A percentile compares a stretch with the other conserved stretches of the same genome.
Evolutionary conservation across 148 eudicot species (phyloP).

Genomic region (Chenopodium formosanum): DNA sequence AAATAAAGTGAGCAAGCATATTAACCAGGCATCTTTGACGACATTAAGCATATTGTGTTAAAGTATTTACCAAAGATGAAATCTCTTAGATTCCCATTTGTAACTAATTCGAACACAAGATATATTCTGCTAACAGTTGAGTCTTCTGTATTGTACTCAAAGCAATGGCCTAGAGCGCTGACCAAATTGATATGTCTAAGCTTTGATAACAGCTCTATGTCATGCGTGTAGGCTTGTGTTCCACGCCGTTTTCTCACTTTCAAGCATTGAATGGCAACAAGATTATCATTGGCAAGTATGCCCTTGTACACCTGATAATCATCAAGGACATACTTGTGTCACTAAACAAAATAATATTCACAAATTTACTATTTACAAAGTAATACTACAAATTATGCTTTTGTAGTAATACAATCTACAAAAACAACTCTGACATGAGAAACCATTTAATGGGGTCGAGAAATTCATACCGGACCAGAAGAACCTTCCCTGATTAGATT

Average conservation of each 20-base stretch:
- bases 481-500: constrained; percentile 60
- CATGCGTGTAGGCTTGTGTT: constrained; percentile 57
- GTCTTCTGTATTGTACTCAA: constrained; percentile 66
- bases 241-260: constrained; percentile 59
- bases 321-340: neutral
- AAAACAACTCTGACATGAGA: neutral
- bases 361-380: neutral
- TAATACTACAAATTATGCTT: neutral
- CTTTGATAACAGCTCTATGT: constrained; percentile 69
- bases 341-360: neutral
- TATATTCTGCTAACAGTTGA: constrained; percentile 48
- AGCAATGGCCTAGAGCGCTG: constrained; percentile 76
- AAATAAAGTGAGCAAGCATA: neutral
- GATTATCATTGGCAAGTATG: constrained; percentile 44
- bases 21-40: neutral
- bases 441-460: neutral
- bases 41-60: neutral
- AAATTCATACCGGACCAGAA: constrained; percentile 48
- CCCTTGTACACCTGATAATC: constrained; percentile 63
- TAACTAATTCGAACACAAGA: constrained; percentile 61
- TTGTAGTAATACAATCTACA: too few species aligned
- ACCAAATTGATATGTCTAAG: constrained; percentile 68
- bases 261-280: constrained; percentile 62
- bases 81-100: constrained; percentile 63
- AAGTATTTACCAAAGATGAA: constrained; percentile 48